Evolutionary conservation across 768 basidiomycete genomes (phyloP), one percentile per base, ranked within the genome.

Genomic region (Mycena alexandri): DNA sequence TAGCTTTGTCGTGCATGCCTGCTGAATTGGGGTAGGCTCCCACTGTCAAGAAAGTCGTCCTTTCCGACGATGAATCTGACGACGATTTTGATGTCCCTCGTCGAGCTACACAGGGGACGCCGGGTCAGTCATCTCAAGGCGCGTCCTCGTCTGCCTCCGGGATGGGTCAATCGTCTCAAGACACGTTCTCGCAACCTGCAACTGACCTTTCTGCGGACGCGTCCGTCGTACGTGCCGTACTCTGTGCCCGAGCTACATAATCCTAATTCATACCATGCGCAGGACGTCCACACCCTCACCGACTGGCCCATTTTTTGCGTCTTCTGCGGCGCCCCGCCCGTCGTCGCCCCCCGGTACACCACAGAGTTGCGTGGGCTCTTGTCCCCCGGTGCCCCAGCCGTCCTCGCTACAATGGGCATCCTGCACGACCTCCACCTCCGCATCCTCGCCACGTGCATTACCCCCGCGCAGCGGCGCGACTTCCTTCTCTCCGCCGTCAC

Each of bases 371-470:
- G 59, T 38, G 21, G 22, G 6, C 52, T 61, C 10, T 67, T 67
- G 25, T n/a, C 52, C 3, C 24, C 8, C 25, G 43, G 55, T 6
- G 19, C 42, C 10, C 19, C 47, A 22, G 52, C 10, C 4, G 38
- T 50, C 42, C 34, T 67, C 9, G 19, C 24, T 11, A 22, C 44
- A 16, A 22, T 67, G 19, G 65, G 65, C 8, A 61, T 67, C 29
- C 29, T 61, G 11, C 65, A 61, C 29, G 65, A 67, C 46, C n/a
- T 61, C 24, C 65, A 67, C 25, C 53, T 67, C 24, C 58, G 47
- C 11, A 22, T 60, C 46, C 22, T 67, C 17, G 52, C 53, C 3
- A 22, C 46, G 11, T 13, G 53, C 5, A 5, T 14, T 33, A 29
- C 34, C 14, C 12, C 33, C 8, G 17, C 41, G 13, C 50, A 41